These are phyloP conservation scores for Cyberlindnera maclurae DNA, from an alignment of 805 yeast genomes.

Conservation along the genomic window DNA sequence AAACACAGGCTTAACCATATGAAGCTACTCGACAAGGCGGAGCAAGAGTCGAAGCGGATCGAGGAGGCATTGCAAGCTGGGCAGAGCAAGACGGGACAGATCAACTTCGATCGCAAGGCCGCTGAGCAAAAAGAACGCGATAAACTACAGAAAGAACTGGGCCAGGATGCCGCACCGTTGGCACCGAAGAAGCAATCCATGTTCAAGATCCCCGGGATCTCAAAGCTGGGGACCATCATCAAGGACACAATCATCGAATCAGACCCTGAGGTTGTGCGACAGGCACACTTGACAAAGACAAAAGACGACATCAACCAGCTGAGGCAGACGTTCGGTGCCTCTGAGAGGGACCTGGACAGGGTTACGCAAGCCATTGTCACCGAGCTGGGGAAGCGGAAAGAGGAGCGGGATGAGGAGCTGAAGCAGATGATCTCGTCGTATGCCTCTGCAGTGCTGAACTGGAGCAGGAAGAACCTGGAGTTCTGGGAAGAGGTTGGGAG, in stretches of 20 bases:
- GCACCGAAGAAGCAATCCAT: conserved; percentile 26
- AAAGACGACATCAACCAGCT: conserved; percentile 39
- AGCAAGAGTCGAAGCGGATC: conserved; percentile 37
- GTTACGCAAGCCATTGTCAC: conserved; percentile 37
- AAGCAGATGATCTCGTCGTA: conserved; percentile 46
- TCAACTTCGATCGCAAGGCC: conserved; percentile 22
- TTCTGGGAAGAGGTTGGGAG: conserved; percentile 57
- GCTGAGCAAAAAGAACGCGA: conserved; percentile 15
- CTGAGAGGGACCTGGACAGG: conserved; percentile 44
- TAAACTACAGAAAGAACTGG: conserved; percentile 3
- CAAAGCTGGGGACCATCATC: conserved; percentile 41
- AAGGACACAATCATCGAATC: conserved; percentile 55
- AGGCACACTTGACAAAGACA: conserved; percentile 39
- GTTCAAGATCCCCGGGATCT: conserved; percentile 48
- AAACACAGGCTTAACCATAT: conserved; percentile 27
- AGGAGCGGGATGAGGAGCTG: conserved; percentile 42
- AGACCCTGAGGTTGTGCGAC: conserved; percentile 58
- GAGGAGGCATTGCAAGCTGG: conserved; percentile 24
- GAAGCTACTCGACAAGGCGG: conserved; percentile 33
- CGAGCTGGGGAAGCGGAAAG: conserved; percentile 40
- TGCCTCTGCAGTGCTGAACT: conserved; percentile 47
- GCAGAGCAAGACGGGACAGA: conserved; percentile 21
- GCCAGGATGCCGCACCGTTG: conserved; percentile 11
- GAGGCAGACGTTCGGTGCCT: conserved; percentile 43
- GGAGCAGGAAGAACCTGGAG: conserved; percentile 64